These are phyloP conservation scores for Ganoderma sinense DNA, from an alignment of 1,284 basidiomycete species.

Conservation along the genomic window DNA sequence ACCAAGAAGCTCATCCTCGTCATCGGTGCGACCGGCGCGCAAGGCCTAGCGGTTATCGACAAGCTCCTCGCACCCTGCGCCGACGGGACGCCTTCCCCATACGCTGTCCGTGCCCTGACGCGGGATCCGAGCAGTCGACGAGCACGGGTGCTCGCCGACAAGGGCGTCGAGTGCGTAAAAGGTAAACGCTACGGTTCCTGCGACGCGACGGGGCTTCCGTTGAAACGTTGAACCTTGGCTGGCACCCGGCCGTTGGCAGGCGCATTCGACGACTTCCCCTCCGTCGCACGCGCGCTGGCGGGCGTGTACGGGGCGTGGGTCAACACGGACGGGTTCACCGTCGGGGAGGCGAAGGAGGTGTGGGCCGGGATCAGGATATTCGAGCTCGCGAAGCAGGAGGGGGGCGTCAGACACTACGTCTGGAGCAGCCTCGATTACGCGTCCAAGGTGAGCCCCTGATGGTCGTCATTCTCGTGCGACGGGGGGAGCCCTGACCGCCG, in stretches of 20 bases:
- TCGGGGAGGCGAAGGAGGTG: conserved; percentile 52
- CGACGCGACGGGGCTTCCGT: neutral
- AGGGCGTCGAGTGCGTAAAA: conserved; percentile 52
- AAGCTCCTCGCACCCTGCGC: conserved; percentile 46
- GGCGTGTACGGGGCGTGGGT: conserved; percentile 55
- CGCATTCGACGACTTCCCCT: conserved; percentile 40
- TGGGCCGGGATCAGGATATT: conserved; percentile 54
- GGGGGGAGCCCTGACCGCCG: neutral
- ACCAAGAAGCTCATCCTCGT: conserved; percentile 51
- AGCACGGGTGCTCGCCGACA: conserved; percentile 45
- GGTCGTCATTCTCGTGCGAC: neutral
- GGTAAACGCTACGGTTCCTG: conserved; percentile 37
- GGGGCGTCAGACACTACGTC: conserved; percentile 51
- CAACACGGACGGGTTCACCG: conserved; percentile 56
- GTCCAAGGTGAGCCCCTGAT: conserved; percentile 47
- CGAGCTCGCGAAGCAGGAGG: conserved; percentile 51
- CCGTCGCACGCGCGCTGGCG: conserved; percentile 45
- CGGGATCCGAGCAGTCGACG: conserved; percentile 48
- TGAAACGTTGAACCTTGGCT: neutral
- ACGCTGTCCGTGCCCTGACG: conserved; percentile 54
- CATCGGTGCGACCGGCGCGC: conserved; percentile 59
- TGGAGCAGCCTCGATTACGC: conserved; percentile 56
- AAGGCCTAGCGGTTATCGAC: conserved; percentile 54
- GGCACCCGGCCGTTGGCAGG: conserved; percentile 22
- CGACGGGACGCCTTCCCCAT: conserved; percentile 53